Conservation (phyloP, 495 filamentous ascomycete genomes). For the Aspergillus cavernicola region DNA sequence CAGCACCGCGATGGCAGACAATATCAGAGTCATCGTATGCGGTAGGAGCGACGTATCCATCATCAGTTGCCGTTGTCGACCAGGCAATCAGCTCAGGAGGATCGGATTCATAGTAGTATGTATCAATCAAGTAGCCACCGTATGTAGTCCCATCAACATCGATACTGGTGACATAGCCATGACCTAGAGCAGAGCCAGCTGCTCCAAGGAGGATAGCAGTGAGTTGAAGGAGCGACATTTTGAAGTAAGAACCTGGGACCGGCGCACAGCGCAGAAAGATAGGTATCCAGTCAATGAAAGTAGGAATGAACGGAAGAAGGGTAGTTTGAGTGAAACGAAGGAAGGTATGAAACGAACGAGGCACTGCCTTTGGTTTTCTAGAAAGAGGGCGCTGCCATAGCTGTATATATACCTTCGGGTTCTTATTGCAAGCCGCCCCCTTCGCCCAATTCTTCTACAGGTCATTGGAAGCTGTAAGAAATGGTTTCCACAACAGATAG, state of each 20-base stretch:
- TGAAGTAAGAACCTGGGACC: not conserved
- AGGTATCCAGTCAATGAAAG: too few relatives aligned
- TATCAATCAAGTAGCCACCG: conserved; percentile 23
- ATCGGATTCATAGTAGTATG: conserved; percentile 29
- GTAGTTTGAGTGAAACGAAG: too few relatives aligned
- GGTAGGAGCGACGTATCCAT: conserved; percentile 53
- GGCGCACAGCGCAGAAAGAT: not conserved
- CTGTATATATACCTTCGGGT: too few relatives aligned
- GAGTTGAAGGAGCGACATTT: conserved; percentile 14
- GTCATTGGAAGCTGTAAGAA: too few relatives aligned
- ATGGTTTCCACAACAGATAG: too few relatives aligned
- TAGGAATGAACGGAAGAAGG: too few relatives aligned
- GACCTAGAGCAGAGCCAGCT: conserved; percentile 4
- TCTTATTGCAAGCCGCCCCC: too few relatives aligned
- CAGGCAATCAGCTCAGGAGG: conserved; percentile 54
- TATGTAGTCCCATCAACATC: conserved; percentile 16
- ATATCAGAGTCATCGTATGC: conserved; percentile 54
- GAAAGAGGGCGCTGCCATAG: too few relatives aligned
- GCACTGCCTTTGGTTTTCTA: too few relatives aligned
- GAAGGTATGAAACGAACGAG: too few relatives aligned
- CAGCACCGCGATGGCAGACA: conserved; percentile 60
- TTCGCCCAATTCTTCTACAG: too few relatives aligned
- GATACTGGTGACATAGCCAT: conserved; percentile 16
- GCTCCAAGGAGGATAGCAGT: conserved; percentile 8
- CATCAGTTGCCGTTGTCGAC: conserved; percentile 52